phyloP scores from a whole-genome alignment of 2,329 filamentous ascomycete genomes.

The Elsinoe australis region DNA sequence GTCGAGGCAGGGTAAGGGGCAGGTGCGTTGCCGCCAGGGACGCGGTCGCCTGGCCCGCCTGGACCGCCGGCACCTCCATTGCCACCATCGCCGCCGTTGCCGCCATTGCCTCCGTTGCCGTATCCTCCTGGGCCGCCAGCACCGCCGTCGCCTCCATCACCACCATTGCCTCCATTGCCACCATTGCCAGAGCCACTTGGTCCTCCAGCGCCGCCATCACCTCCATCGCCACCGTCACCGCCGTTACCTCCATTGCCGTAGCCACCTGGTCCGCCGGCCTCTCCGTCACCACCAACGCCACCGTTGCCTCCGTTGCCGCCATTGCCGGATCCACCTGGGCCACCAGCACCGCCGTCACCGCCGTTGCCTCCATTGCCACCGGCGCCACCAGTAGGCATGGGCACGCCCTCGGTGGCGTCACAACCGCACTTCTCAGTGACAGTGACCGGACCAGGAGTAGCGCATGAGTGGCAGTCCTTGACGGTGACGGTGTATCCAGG shows the following conservation, averaged over 20 bases:
- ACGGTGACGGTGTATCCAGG: conserved; percentile 31
- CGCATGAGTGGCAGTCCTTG: conserved; percentile 29
- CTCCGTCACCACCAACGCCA: conserved; percentile 15
- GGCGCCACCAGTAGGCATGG: conserved; percentile 18
- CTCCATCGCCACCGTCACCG: conserved; percentile 12
- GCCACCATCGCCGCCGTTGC: conserved; percentile 17
- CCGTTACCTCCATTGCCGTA: conserved; percentile 13
- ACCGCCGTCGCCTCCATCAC: conserved; percentile 14
- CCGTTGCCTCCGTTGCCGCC: conserved; percentile 17
- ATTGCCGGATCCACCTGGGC: conserved; percentile 5
- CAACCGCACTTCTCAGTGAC: conserved; percentile 33
- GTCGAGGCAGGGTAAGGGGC: neutral
- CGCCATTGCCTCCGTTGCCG: too few relatives aligned
- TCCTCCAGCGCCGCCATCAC: conserved; percentile 4
- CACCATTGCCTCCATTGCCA: conserved; percentile 19
- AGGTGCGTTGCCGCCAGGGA: neutral
- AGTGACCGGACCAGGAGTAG: conserved; percentile 27
- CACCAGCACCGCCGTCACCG: conserved; percentile 17
- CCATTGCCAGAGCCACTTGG: neutral
- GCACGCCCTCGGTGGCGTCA: conserved; percentile 25
- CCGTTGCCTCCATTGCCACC: conserved; percentile 20
- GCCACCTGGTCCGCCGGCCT: conserved; percentile 2
- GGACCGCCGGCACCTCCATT: conserved; percentile 13
- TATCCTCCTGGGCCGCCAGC: conserved; percentile 12
- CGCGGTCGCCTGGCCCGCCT: neutral